These are phyloP conservation scores for Globisporangium abappressorium DNA, from an alignment of 352 stramenopile genomes.

Conservation along the genomic window DNA sequence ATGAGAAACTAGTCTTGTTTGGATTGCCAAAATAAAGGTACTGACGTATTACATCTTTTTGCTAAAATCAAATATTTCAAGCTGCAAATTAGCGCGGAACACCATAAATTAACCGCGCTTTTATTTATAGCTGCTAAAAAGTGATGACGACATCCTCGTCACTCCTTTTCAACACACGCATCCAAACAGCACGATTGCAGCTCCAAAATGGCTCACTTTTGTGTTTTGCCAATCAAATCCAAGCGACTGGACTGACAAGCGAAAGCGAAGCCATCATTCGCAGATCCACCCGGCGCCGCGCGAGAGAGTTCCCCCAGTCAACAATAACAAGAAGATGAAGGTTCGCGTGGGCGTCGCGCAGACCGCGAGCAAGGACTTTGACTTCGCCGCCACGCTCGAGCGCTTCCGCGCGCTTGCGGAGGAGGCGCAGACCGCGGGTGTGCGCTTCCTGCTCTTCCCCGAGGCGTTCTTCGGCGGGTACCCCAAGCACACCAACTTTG, in stretches of 20 bases:
- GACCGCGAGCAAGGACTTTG: constrained; percentile 22
- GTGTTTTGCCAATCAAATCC: background rate
- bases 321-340: constrained; percentile 4
- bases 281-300: background rate
- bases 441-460: constrained; percentile 25
- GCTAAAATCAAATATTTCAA: too few relatives aligned
- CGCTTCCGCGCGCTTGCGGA: constrained; percentile 18
- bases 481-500: constrained; percentile 27
- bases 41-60: too few relatives aligned
- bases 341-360: constrained; percentile 24
- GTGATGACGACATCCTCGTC: too few relatives aligned
- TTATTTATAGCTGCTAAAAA: too few relatives aligned
- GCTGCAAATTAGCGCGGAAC: too few relatives aligned
- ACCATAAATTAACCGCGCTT: too few relatives aligned
- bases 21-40: too few relatives aligned
- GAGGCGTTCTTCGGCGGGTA: constrained; percentile 30
- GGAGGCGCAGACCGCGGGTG: constrained; percentile 13
- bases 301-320: background rate
- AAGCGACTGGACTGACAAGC: background rate
- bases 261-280: background rate
- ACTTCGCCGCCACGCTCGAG: constrained; percentile 22
- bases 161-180: background rate
- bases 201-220: background rate
- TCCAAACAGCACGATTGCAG: constrained; percentile 8
- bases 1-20: too few relatives aligned